A percentile compares a stretch with the other conserved stretches of the same genome.
These are phyloP conservation scores for Hysterium pulicare DNA, from an alignment of 2,329 filamentous ascomycete species.

Conservation along the genomic window DNA sequence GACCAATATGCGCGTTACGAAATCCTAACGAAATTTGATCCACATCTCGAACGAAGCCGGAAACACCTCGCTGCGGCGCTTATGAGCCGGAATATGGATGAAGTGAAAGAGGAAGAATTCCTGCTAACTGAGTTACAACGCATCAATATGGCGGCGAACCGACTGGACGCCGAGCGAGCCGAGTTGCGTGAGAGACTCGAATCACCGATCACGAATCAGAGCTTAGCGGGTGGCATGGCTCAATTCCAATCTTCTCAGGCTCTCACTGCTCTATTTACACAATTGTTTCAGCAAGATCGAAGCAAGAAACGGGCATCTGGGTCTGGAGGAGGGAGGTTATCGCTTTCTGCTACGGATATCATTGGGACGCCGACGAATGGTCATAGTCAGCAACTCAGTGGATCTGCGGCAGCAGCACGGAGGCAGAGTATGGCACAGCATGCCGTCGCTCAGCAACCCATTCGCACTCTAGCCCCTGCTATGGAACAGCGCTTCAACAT, in stretches of 20 bases:
- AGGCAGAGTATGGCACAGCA: constrained; percentile 44
- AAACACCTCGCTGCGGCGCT: constrained; percentile 82
- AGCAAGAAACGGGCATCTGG: constrained; percentile 71
- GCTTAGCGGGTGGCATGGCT: constrained; percentile 36
- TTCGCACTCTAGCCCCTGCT: constrained; percentile 67
- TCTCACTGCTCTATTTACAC: constrained; percentile 75
- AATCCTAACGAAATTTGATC: constrained; percentile 81
- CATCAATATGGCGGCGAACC: constrained; percentile 81
- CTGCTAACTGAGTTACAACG: constrained; percentile 86
- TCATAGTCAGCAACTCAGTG: constrained; percentile 28
- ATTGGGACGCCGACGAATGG: constrained; percentile 32
- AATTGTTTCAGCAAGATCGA: constrained; percentile 78
- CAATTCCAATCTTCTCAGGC: constrained; percentile 77
- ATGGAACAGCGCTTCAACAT: constrained; percentile 82
- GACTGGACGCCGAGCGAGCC: constrained; percentile 80
- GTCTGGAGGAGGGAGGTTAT: constrained; percentile 31
- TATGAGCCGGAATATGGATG: constrained; percentile 75
- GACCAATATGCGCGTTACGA: constrained; percentile 81
- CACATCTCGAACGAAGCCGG: constrained; percentile 70
- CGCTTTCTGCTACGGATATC: constrained; percentile 34
- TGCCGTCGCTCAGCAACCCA: constrained; percentile 30
- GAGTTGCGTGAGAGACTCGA: constrained; percentile 86
- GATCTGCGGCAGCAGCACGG: constrained; percentile 19
- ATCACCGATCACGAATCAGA: constrained; percentile 62
- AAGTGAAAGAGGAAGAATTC: constrained; percentile 88